Evolutionary conservation across 805 yeast species (phyloP), one percentile per base, ranked within the genome.

Genomic region (Candida ipomoeae): DNA sequence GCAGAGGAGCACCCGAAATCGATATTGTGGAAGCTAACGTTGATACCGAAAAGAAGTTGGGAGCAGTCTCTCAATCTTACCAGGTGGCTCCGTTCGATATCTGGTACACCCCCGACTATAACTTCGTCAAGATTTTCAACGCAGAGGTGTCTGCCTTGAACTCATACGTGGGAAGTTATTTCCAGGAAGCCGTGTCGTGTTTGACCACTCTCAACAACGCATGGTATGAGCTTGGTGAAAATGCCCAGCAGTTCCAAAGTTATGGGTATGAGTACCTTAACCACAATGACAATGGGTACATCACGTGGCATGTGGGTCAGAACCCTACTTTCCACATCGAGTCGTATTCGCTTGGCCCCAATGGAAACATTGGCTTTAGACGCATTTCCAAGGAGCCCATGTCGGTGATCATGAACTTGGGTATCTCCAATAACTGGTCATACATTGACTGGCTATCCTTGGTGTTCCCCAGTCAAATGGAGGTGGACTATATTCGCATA

Each of bases 31-130:
- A 92, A 79, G 97, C 85, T 55, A 90, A 89, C 57, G 80, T 82
- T 23, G 83, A 82, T 55, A 63, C 71, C 55, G 48, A 37, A 8
- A n/a, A 34, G 15, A 14, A 51, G 37, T 42, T 53, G 14, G 94
- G 94, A 59, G 80, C 85, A 40, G 97, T 91, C 1, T 89, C 97
- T 3, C 99, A 92, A 69, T 89, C 97, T 3, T 69, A 85, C 63
- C 98, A 92, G 74, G 71, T 89, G 55, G 98, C 97, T 15, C 98
- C 98, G 8, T 82, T 82, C 64, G 98, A 92, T 68, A 84, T 90
- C 55, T 92, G 97, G 97, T 92, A 88, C 65, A 78, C 80, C 63
- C 96, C 97, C 5, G 96, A 92, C 69, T 90, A 90, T 67, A 80
- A 83, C 57, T 91, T 78, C 62, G 66, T 90, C 48, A 91, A 84